Base-by-base conservation (phyloP, 2,329 filamentous ascomycete genomes). In the Massarina eburnea region DNA sequence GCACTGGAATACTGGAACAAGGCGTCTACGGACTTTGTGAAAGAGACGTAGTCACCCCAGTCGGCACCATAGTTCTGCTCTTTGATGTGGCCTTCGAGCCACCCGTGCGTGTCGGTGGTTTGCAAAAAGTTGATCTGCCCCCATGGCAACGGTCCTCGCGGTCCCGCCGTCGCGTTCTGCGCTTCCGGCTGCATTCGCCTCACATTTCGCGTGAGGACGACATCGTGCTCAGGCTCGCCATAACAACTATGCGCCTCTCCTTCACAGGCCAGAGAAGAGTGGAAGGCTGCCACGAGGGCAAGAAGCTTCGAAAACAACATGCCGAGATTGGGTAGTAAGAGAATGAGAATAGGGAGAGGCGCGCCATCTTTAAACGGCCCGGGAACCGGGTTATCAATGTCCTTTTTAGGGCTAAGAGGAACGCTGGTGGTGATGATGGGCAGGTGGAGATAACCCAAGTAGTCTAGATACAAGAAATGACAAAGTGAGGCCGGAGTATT, bases 71-170 rank as follows among this genome's bases (percentile, higher is more conserved):
- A 85, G 57, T 83, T 84, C 55, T 75, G 71, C 66, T 85, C 80
- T 54, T 83, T 82, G 51, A 84, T 62, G 58, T 83, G 79, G 3
- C 80, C 79, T 55, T 80, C 78, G 15, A 84, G 71, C 81, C 81
- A 82, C 17, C 80, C 80, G 58, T 83, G 80, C 0, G 80, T 82
- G 51, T 84, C 81, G 2, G 80, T 83, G 1, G 80, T 84, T 54
- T 84, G 82, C 19, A 85, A 73, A 70, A 96, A 81, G 56, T 85
- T 85, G 55, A 85, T 65, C 61, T 85, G 79, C 2, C 82, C 82
- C 82, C 82, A 85, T 72, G 81, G 78, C 7, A 84, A 68, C 17
- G 66, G 71, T 14, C 53, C 64, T 32, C 58, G 66, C 3, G 72
- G 72, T 9, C 54, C 51, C 4, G 63, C 60, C 2, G 67, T 67